A percentile compares a stretch with the other conserved stretches of the same genome.
These are phyloP conservation scores for Entomortierella chlamydospora DNA, from an alignment of 192 early-diverging fungal species.

Conservation along the genomic window DNA sequence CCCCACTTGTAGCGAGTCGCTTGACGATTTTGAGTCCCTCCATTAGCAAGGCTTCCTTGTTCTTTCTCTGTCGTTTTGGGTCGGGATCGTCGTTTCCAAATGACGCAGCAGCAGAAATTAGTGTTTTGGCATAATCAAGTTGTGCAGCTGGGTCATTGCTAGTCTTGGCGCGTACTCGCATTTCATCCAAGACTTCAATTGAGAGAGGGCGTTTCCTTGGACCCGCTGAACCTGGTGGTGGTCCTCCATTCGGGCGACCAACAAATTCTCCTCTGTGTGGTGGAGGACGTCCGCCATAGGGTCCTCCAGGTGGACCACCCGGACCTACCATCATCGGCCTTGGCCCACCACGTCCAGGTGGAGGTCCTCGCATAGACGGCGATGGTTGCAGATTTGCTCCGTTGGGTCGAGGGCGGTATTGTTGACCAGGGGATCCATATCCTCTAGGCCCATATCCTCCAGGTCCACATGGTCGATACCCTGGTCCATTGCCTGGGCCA, in stretches of 20 bases:
- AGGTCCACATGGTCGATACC: slow-evolving; percentile 11
- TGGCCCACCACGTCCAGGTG: slow-evolving; percentile 41
- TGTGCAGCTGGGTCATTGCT: slow-evolving; percentile 79
- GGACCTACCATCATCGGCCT: slow-evolving; percentile 34
- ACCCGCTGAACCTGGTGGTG: slow-evolving; percentile 8
- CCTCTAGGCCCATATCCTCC: slow-evolving; percentile 1
- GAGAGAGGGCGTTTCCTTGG: slow-evolving; percentile 45
- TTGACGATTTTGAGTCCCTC: slow-evolving; percentile 92
- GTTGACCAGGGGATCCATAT: not conserved
- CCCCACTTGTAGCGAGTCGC: slow-evolving; percentile 77
- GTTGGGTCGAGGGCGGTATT: not conserved
- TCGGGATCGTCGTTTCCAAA: slow-evolving; percentile 73
- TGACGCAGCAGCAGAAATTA: slow-evolving; percentile 81
- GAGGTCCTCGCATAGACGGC: slow-evolving; percentile 37
- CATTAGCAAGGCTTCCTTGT: slow-evolving; percentile 75
- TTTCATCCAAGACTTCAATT: slow-evolving; percentile 41
- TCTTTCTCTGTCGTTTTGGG: slow-evolving; percentile 74
- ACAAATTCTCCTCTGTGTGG: slow-evolving; percentile 1
- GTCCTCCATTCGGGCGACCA: not conserved
- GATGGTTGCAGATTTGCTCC: slow-evolving; percentile 41
- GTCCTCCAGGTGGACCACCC: slow-evolving; percentile 23
- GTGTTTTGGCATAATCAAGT: slow-evolving; percentile 88
- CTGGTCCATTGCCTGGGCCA: slow-evolving; percentile 35
- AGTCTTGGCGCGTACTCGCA: slow-evolving; percentile 61
- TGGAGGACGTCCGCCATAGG: slow-evolving; percentile 32